Evolutionary conservation across 352 stramenopile species (phyloP), one percentile per base, ranked within the genome.

Genomic region (Phytophthora pinifolia): DNA sequence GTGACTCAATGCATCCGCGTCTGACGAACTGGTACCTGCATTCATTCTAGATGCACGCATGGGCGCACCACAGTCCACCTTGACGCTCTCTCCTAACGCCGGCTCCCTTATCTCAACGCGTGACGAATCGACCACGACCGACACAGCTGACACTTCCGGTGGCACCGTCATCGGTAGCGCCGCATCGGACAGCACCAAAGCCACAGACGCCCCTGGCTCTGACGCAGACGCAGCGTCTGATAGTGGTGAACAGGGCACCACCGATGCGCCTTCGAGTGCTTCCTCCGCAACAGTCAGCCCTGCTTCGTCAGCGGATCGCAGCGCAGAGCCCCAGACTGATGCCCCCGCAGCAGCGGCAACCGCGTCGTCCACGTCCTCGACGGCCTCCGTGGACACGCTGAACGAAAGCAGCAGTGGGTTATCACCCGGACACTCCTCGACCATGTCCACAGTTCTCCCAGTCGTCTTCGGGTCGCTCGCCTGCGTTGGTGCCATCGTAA

Each of bases 401-500:
- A 62, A 60, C 25, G 35, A 65, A 6, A 50, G 13, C n/a, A 52
- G 47, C 5, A 49, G 35, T 30, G 17, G n/a, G 0, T 6, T 64
- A 5, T 44, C 12, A 4, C 4, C 43, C 12, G 37, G 44, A 4
- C 17, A n/a, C n/a, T 31, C 46, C 15, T 54, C 44, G 43, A 42
- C 37, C 31, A 38, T 68, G 0, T 31, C 30, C 12, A 56, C 54
- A 10, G 15, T 44, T 36, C 10, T 72, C 25, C 59, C 63, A 9
- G 12, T 66, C 33, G 57, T 48, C 0, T 59, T 74, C 32, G 74
- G 63, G 18, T 56, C 59, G 8, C 55, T 84, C 4, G 74, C 58
- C 14, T 73, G 68, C 46, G 66, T 74, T 4, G 71, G 67, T 13
- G 66, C 57, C 1, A 22, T 84, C 32, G 59, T 78, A 14, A 59